These are phyloP conservation scores for Kluyveromyces aestuarii DNA, from an alignment of 805 yeast genomes.

Conservation along the genomic window DNA sequence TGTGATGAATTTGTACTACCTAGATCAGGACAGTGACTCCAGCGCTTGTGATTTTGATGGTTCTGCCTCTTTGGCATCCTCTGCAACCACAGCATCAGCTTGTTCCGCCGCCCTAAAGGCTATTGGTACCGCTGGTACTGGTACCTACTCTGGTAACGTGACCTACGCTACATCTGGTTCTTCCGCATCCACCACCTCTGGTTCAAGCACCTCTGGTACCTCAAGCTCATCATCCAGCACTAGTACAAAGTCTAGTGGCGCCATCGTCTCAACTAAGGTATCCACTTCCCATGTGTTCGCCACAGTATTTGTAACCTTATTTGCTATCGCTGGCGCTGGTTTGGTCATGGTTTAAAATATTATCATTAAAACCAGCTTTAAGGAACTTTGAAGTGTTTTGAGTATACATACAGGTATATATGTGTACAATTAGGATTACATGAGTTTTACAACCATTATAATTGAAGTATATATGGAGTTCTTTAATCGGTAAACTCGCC, in stretches of 20 bases:
- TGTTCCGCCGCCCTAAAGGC: constrained; percentile 50
- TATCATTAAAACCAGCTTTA: not conserved
- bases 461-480: no score
- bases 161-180: constrained; percentile 26
- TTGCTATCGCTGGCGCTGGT: constrained; percentile 32
- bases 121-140: constrained; percentile 67
- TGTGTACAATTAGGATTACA: no score
- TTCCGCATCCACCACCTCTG: constrained; percentile 25
- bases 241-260: constrained; percentile 17
- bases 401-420: not conserved
- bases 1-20: constrained; percentile 57
- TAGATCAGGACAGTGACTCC: constrained; percentile 32
- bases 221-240: constrained; percentile 11
- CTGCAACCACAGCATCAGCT: constrained; percentile 40
- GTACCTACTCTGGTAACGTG: constrained; percentile 38
- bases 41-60: constrained; percentile 64
- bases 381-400: not conserved
- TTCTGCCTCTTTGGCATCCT: constrained; percentile 43
- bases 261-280: constrained; percentile 20
- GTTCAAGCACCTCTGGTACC: constrained; percentile 15
- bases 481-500: no score
- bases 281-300: constrained; percentile 24
- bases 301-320: constrained; percentile 25
- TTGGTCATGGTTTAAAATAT: constrained; percentile 25
- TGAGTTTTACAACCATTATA: no score